Evolutionary conservation across 305 asterid species (phyloP).

Genomic region (Withania somnifera): DNA sequence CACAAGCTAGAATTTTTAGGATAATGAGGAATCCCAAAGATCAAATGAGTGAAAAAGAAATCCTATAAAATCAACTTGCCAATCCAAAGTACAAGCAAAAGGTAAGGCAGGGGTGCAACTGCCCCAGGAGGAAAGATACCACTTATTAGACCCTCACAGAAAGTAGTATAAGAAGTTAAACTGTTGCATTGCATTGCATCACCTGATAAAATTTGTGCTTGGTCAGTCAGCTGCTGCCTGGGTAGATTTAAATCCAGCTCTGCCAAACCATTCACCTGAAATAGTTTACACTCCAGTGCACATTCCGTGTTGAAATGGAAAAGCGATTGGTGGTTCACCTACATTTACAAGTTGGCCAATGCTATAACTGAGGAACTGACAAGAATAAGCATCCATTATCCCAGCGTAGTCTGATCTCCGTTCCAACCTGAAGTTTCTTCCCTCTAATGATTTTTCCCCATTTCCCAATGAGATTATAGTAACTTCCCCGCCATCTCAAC

Average conservation of each 20-base stretch:
- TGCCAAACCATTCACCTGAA: background rate
- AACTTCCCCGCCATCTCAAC: conserved; percentile 64
- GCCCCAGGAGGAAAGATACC: background rate
- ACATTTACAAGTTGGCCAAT: background rate
- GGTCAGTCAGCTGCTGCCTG: background rate
- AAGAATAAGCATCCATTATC: conserved; percentile 57
- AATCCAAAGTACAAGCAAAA: background rate
- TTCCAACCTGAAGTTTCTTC: conserved; percentile 54
- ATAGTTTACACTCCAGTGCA: background rate
- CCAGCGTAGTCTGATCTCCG: conserved; percentile 68
- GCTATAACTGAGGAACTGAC: conserved; percentile 42
- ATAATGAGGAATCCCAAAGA: background rate
- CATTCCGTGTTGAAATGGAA: background rate
- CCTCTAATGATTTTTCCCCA: conserved; percentile 79
- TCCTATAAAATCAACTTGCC: background rate
- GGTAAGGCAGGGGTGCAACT: background rate
- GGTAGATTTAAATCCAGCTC: background rate
- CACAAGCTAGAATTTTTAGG: background rate
- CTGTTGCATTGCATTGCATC: background rate
- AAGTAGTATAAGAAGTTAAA: background rate
- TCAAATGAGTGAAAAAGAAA: background rate
- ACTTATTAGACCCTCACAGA: background rate
- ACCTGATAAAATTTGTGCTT: background rate
- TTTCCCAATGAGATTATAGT: conserved; percentile 63
- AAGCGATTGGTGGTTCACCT: background rate